Percentiles rank a stretch among this genome's conserved stretches.
phyloP scores from a whole-genome alignment of 2,329 filamentous ascomycete genomes.

The Fusarium veterinarium region DNA sequence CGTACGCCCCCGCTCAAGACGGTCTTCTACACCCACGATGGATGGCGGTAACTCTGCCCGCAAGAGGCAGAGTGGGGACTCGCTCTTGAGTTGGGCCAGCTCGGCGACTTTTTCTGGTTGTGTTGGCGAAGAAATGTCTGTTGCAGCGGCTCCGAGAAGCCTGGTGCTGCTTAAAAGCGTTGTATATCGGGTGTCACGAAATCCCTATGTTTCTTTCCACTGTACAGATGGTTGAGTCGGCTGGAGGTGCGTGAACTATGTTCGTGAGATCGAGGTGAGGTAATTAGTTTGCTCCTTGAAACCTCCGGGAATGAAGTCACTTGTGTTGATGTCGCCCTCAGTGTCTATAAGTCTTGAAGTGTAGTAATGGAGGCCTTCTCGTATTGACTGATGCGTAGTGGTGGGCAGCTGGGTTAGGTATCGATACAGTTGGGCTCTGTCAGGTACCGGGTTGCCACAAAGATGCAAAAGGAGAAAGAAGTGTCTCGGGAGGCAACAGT shows the following conservation, averaged over 20 bases:
- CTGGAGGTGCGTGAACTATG: slow-evolving; percentile 2
- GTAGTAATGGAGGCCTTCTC: slow-evolving; percentile 30
- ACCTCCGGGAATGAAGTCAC: neutral
- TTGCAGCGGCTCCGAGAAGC: slow-evolving; percentile 37
- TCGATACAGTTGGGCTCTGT: slow-evolving; percentile 38
- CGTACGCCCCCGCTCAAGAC: slow-evolving; percentile 46
- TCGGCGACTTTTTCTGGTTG: slow-evolving; percentile 46
- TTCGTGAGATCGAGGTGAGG: neutral
- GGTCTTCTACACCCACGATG: slow-evolving; percentile 45
- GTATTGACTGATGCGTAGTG: slow-evolving; percentile 34
- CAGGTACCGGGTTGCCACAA: slow-evolving; percentile 37
- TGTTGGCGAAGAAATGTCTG: slow-evolving; percentile 18
- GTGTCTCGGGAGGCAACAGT: slow-evolving; percentile 47
- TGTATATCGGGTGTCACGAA: slow-evolving; percentile 21
- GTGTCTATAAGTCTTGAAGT: slow-evolving; percentile 17
- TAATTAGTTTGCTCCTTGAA: slow-evolving; percentile 1
- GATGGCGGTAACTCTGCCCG: slow-evolving; percentile 53
- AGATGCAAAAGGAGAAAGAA: slow-evolving; percentile 39
- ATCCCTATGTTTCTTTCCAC: slow-evolving; percentile 4
- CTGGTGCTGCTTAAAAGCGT: slow-evolving; percentile 29
- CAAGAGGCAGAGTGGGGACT: slow-evolving; percentile 55
- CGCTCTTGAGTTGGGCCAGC: slow-evolving; percentile 58
- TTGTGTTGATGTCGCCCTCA: slow-evolving; percentile 14
- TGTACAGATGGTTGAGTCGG: neutral
- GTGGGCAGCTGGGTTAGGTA: slow-evolving; percentile 45